Evolutionary conservation across 2,329 filamentous ascomycete genomes (phyloP), one percentile per base, ranked within the genome.

Genomic region (Blumeria hordei): DNA sequence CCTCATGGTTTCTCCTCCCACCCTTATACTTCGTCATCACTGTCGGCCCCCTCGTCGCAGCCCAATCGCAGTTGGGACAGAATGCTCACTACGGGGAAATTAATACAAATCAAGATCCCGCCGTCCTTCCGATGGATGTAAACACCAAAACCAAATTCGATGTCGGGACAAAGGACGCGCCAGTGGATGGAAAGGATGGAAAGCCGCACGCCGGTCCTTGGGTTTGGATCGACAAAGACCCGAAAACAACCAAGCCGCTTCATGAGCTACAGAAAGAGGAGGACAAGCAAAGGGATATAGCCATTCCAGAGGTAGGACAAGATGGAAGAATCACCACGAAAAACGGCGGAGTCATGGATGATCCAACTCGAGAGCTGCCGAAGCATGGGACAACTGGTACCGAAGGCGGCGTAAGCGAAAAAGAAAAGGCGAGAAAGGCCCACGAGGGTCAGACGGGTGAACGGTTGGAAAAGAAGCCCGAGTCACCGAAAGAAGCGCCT

Each of bases 311-410:
- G 16, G 43, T 49, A 8, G 53, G 34, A n/a, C 12, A 43, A 14
- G 14, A 33, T 11, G 36, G 18, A 12, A 76, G 74, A 66, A 78
- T 81, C 21, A 77, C 78, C 33, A 71, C 78, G 59, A 71, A 70
- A 58, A 80, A 81, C 61, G 79, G 94, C 65, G 87, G 88, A 43
- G 87, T 95, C 57, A 95, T 95, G 90, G 85, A 94, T 64, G 88
- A 95, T 67, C 85, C 83, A 59, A 76, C 84, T 65, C 74, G 87
- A 60, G 70, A 75, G 39, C 75, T 77, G 43, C 86, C 88, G 4
- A 88, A 88, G 65, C 76, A 88, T 66, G 90, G 88, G 50, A 93
- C 86, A 1, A 85, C 83, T 3, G 90, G 90, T 41, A 94, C 85
- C 1, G 85, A 88, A 64, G 88, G 88, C 11, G 88, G 90, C 54